Conservation (phyloP, 352 stramenopile genomes). For the Globisporangium parvum region DNA sequence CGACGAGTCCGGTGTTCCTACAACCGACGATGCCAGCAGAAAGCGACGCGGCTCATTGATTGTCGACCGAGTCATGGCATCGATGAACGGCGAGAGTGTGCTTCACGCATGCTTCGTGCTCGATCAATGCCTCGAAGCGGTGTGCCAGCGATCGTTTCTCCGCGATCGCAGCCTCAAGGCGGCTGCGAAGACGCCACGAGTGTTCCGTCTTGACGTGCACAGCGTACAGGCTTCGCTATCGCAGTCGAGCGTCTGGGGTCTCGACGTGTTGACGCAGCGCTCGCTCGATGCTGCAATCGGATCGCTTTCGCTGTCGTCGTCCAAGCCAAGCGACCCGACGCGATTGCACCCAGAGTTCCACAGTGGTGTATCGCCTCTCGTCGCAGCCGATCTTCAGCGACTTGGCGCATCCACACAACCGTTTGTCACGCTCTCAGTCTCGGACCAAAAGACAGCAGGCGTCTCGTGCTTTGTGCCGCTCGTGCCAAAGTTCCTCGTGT, state of each 20-base stretch:
- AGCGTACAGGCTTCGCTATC: constrained; percentile 13
- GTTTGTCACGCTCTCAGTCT: constrained; percentile 8
- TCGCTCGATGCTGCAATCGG: constrained; percentile 12
- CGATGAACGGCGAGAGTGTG: constrained; percentile 1
- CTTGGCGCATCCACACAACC: background rate
- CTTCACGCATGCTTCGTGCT: constrained; percentile 1
- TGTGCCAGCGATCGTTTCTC: background rate
- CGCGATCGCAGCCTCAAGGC: background rate
- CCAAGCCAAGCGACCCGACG: background rate
- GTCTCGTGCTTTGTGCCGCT: constrained; percentile 9
- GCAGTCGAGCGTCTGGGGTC: constrained; percentile 14
- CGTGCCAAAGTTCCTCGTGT: background rate
- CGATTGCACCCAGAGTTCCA: constrained; percentile 4
- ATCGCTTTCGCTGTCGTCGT: constrained; percentile 11
- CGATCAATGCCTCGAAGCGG: background rate
- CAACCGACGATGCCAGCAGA: background rate
- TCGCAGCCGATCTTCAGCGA: background rate
- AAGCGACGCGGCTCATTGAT: background rate
- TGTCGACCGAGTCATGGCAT: constrained; percentile 1
- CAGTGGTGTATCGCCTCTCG: constrained; percentile 2
- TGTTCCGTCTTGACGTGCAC: constrained; percentile 31
- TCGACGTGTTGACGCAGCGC: constrained; percentile 24
- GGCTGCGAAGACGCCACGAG: background rate
- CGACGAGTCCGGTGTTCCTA: background rate
- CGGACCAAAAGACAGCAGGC: constrained; percentile 2